Conservation (phyloP, 2,329 filamentous ascomycete species). For the Claviceps maximensis region DNA sequence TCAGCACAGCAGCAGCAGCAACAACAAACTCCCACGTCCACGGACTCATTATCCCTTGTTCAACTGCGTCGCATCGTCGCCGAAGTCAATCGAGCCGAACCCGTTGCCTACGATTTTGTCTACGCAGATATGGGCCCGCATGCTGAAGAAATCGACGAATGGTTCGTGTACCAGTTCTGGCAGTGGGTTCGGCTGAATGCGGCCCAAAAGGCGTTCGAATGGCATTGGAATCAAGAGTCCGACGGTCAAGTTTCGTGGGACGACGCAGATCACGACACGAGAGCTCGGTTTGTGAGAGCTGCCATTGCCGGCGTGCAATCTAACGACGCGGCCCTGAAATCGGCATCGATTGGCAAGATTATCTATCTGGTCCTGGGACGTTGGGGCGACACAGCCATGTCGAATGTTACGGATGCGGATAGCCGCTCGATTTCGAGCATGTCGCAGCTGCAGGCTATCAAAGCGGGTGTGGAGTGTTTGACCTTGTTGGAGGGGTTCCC, state of each 20-base stretch:
- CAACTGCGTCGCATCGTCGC: constrained; percentile 62
- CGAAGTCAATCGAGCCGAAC: constrained; percentile 57
- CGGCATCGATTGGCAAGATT: constrained; percentile 41
- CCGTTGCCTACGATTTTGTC: constrained; percentile 71
- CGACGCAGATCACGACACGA: constrained; percentile 43
- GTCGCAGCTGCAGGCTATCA: constrained; percentile 47
- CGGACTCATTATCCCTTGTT: constrained; percentile 60
- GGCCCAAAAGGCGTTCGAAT: constrained; percentile 64
- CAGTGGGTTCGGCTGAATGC: constrained; percentile 69
- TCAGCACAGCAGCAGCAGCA: constrained; percentile 9
- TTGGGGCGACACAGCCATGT: constrained; percentile 55
- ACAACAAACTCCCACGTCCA: constrained; percentile 21
- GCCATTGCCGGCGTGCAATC: constrained; percentile 33
- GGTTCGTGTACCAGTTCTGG: constrained; percentile 86
- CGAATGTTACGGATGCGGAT: constrained; percentile 25
- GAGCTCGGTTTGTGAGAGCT: constrained; percentile 42
- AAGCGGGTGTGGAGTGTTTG: constrained; percentile 37
- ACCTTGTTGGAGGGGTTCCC: constrained; percentile 36
- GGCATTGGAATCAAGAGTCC: constrained; percentile 51
- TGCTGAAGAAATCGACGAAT: constrained; percentile 87
- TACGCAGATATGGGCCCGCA: constrained; percentile 63
- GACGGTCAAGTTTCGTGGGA: constrained; percentile 44
- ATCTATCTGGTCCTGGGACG: constrained; percentile 53
- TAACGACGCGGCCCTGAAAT: constrained; percentile 34
- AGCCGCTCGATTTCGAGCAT: constrained; percentile 37